phyloP scores from a whole-genome alignment of 78 protist genomes.

The Dictyostelium capitatum region DNA sequence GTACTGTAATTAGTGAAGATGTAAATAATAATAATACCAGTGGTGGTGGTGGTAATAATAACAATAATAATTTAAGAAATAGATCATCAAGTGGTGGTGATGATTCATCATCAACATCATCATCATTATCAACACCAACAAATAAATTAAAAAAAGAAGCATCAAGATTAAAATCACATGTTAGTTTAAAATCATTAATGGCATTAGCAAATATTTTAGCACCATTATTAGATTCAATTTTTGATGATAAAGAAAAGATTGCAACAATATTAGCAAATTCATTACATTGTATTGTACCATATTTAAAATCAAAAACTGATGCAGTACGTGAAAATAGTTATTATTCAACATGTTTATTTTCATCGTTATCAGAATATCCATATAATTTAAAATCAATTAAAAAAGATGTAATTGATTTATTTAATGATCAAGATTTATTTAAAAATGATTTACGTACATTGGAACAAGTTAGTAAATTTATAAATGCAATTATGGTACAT shows the following conservation, averaged over 20 bases:
- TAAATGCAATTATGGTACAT: slow-evolving; percentile 57
- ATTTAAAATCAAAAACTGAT: slow-evolving; percentile 55
- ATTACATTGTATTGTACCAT: slow-evolving; percentile 52
- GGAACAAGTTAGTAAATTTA: slow-evolving; percentile 55
- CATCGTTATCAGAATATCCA: slow-evolving; percentile 63
- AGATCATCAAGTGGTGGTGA: slow-evolving; percentile 40
- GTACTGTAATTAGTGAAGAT: not conserved
- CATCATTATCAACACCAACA: slow-evolving; percentile 30
- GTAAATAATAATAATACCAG: not conserved
- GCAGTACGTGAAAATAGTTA: slow-evolving; percentile 36
- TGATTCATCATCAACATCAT: slow-evolving; percentile 16
- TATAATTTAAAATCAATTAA: slow-evolving; percentile 66
- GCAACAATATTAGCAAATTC: slow-evolving; percentile 42
- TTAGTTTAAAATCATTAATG: slow-evolving; percentile 55
- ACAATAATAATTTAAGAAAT: not conserved
- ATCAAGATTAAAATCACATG: slow-evolving; percentile 47
- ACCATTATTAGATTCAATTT: slow-evolving; percentile 44
- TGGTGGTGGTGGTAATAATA: not conserved
- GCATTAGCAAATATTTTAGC: slow-evolving; percentile 34
- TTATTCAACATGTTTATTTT: slow-evolving; percentile 52
- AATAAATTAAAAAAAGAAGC: slow-evolving; percentile 64
- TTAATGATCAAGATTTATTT: slow-evolving; percentile 50
- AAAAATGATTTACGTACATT: slow-evolving; percentile 35
- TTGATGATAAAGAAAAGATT: slow-evolving; percentile 74
- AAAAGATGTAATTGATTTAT: slow-evolving; percentile 64